A percentile compares a stretch with the other conserved stretches of the same genome.
These are phyloP conservation scores for Brassica incana DNA, from an alignment of 345 rosid species.

Conservation along the genomic window DNA sequence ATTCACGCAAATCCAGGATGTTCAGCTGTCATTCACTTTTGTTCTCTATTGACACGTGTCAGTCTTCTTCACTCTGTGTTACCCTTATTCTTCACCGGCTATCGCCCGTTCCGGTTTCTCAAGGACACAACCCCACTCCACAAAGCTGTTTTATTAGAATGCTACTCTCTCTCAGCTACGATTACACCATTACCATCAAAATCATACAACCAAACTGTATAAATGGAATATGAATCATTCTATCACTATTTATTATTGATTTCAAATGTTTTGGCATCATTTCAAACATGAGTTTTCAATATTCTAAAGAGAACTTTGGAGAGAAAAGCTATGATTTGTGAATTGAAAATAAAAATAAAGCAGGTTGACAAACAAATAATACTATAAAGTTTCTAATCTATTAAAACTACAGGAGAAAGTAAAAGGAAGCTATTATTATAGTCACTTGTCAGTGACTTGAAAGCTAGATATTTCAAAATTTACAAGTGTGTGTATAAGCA, in stretches of 20 bases:
- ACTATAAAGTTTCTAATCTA: constrained; percentile 22
- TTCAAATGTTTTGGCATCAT: constrained; percentile 5
- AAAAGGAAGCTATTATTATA: constrained; percentile 28
- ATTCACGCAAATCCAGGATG: constrained; percentile 31
- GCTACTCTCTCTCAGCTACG: constrained; percentile 7
- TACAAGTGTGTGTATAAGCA: too few relatives aligned
- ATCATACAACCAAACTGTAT: constrained; percentile 15
- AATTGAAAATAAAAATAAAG: not conserved
- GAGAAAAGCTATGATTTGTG: constrained; percentile 22
- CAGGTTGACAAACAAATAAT: constrained; percentile 11
- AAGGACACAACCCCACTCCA: constrained; percentile 1
- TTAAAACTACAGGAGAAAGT: constrained; percentile 28
- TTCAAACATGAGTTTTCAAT: constrained; percentile 6
- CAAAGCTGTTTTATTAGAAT: constrained; percentile 12
- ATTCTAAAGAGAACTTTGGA: not conserved
- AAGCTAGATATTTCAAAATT: constrained; percentile 18
- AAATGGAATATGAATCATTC: constrained; percentile 10
- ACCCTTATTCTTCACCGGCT: constrained; percentile 11
- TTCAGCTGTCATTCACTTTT: not conserved
- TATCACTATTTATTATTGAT: constrained; percentile 26
- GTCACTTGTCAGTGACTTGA: constrained; percentile 17
- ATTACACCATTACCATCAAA: not conserved
- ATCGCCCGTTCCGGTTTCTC: constrained; percentile 17
- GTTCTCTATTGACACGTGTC: constrained; percentile 17
- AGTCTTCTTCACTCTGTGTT: not conserved